Evolutionary conservation across 2,329 filamentous ascomycete genomes (phyloP).

Genomic region (Fusarium tricinctum): DNA sequence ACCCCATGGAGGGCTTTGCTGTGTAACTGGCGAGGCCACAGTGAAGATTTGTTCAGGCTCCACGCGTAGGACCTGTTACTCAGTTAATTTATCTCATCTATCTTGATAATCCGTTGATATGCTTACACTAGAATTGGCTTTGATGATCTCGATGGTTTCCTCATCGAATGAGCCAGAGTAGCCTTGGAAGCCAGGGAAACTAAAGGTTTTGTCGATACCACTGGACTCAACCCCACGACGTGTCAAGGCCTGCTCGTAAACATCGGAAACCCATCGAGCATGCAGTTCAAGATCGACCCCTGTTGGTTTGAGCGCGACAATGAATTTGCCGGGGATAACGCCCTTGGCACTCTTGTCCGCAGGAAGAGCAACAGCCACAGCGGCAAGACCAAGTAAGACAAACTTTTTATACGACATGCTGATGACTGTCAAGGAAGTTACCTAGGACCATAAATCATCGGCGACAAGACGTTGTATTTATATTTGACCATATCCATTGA

Average conservation of each 20-base stretch:
- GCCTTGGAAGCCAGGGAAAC: constrained; percentile 12
- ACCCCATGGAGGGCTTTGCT: constrained; percentile 13
- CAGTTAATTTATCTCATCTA: background rate
- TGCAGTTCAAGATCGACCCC: background rate
- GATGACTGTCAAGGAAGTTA: background rate
- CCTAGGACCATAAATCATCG: background rate
- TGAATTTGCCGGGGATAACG: background rate
- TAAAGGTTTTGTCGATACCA: constrained; percentile 3
- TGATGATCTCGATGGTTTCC: constrained; percentile 9
- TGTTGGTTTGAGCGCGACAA: constrained; percentile 3
- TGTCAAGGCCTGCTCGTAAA: background rate
- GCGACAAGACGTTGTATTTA: background rate
- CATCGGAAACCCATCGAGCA: constrained; percentile 4
- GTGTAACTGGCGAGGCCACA: background rate
- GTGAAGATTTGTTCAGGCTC: constrained; percentile 2
- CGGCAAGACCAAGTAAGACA: background rate
- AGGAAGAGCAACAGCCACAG: background rate
- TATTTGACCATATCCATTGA: background rate
- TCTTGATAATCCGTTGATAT: accelerated
- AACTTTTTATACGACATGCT: background rate
- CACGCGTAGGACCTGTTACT: background rate
- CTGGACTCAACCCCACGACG: background rate
- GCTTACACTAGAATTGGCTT: constrained; percentile 10
- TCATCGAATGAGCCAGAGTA: constrained; percentile 12
- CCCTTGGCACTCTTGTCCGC: background rate